Conservation (phyloP, 306 rosid genomes). For the Ziziphus jujuba region DNA sequence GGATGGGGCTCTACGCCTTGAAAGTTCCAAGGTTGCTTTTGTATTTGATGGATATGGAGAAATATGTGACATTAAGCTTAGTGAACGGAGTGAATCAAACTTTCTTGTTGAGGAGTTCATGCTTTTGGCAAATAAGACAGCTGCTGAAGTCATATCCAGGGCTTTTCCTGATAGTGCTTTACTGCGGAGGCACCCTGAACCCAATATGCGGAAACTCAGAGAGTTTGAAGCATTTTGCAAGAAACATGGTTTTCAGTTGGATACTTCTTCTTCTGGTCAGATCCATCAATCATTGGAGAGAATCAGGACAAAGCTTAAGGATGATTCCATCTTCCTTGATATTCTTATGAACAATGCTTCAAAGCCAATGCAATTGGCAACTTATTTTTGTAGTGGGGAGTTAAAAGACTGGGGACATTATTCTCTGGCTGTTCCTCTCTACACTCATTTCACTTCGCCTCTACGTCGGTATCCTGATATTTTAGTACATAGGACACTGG, state of each 20-base stretch:
- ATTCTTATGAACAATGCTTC: constrained; percentile 71
- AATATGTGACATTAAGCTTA: constrained; percentile 58
- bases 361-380: constrained; percentile 75
- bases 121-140: constrained; percentile 84
- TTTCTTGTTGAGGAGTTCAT: constrained; percentile 85
- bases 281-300: constrained; percentile 57
- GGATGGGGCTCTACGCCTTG: constrained; percentile 77
- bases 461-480: constrained; percentile 94
- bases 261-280: constrained; percentile 71
- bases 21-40: constrained; percentile 51
- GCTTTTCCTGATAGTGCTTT: constrained; percentile 81
- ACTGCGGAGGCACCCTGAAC: constrained; percentile 87
- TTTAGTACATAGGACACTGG: constrained; percentile 78
- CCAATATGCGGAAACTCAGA: constrained; percentile 66
- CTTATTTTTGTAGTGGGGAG: constrained; percentile 81
- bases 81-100: constrained; percentile 55
- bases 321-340: constrained; percentile 58
- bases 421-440: constrained; percentile 71
- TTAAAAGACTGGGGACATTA: constrained; percentile 68
- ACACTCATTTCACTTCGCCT: constrained; percentile 94
- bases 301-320: constrained; percentile 70
- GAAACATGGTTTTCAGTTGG: constrained; percentile 70
- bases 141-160: constrained; percentile 77
- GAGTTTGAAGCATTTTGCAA: constrained; percentile 80
- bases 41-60: constrained; percentile 66